These are phyloP conservation scores for Taphrina communis DNA, from an alignment of 1,139 yeast genomes.

Conservation along the genomic window DNA sequence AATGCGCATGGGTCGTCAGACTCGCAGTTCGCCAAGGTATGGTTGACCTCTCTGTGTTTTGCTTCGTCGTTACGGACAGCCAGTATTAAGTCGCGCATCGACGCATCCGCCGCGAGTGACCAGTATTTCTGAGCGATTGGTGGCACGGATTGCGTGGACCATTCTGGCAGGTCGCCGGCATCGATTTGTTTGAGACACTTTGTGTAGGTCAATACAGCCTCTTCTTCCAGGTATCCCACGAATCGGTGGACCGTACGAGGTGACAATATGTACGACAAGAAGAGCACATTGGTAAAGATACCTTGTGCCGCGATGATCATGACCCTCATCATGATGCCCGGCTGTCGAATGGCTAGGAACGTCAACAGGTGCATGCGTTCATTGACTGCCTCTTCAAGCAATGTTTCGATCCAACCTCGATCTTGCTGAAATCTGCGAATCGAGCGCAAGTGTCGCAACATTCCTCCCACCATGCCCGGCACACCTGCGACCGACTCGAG, in stretches of 20 bases:
- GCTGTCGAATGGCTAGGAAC: constrained; percentile 68
- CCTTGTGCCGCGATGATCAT: constrained; percentile 73
- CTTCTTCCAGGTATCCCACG: constrained; percentile 81
- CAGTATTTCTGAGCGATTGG: constrained; percentile 69
- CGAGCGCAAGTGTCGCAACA: constrained; percentile 68
- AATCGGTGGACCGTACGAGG: constrained; percentile 76
- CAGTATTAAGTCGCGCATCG: constrained; percentile 65
- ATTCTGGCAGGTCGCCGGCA: constrained; percentile 59
- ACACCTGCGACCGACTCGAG: constrained; percentile 79
- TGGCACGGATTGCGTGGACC: constrained; percentile 57
- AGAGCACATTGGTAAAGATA: constrained; percentile 70
- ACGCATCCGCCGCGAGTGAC: constrained; percentile 61
- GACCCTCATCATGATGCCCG: constrained; percentile 64
- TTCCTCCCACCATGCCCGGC: constrained; percentile 79
- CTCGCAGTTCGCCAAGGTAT: constrained; percentile 66
- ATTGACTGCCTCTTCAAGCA: constrained; percentile 77
- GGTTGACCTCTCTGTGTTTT: constrained; percentile 77
- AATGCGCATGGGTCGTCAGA: constrained; percentile 19
- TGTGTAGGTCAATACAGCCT: constrained; percentile 74
- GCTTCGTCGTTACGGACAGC: constrained; percentile 71
- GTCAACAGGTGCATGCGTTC: constrained; percentile 80
- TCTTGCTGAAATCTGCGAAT: constrained; percentile 67
- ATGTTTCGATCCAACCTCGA: constrained; percentile 77
- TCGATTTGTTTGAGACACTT: constrained; percentile 65
- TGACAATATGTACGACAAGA: constrained; percentile 63